phyloP scores from a whole-genome alignment of 495 filamentous ascomycete species.

The Podospora conica region DNA sequence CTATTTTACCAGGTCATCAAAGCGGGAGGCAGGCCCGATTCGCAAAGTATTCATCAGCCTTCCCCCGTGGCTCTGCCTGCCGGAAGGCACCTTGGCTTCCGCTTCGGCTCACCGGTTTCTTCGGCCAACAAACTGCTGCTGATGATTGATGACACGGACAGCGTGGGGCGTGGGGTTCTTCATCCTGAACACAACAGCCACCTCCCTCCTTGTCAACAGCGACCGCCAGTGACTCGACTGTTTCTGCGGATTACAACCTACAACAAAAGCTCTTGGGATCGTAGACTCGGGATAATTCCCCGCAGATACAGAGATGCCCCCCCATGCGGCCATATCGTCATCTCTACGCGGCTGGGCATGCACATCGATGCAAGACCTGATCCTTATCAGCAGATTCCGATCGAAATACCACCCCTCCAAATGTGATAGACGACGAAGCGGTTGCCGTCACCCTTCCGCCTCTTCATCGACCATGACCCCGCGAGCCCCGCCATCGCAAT shows the following conservation, averaged over 20 bases:
- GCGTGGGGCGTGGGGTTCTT: neutral
- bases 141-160: neutral
- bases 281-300: neutral
- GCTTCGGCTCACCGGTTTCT: neutral
- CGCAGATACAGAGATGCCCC: neutral
- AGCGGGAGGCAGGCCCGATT: no score
- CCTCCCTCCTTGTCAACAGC: no score
- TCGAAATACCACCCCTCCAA: neutral
- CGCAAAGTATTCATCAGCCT: no score
- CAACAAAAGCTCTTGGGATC: neutral
- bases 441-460: no score
- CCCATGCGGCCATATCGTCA: neutral
- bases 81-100: no score
- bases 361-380: neutral
- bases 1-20: no score
- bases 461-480: neutral
- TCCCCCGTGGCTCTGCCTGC: no score
- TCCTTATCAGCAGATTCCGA: neutral
- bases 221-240: no score
- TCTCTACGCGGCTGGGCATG: neutral
- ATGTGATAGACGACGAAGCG: no score
- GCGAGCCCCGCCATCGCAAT: neutral
- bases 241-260: no score
- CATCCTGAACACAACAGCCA: neutral
- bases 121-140: neutral